A percentile compares a stretch with the other conserved stretches of the same genome.
Evolutionary conservation across 805 yeast species (phyloP).

Genomic region (Torulaspora microellipsoides): DNA sequence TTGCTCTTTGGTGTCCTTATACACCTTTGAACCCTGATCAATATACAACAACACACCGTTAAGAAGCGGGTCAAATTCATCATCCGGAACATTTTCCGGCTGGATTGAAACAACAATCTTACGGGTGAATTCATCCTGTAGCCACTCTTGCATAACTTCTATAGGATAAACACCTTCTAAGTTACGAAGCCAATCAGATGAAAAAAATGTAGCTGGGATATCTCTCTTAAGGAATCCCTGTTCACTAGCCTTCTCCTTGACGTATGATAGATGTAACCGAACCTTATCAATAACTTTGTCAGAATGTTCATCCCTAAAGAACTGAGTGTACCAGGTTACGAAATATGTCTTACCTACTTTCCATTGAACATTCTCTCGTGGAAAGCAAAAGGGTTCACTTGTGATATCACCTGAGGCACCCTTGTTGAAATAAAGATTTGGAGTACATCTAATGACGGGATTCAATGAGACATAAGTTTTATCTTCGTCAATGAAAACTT

Average conservation of each 20-base stretch:
- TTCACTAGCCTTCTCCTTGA: slow-evolving; percentile 50
- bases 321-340: slow-evolving; percentile 74
- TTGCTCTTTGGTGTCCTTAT: slow-evolving; percentile 41
- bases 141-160: slow-evolving; percentile 59
- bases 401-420: slow-evolving; percentile 51
- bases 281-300: slow-evolving; percentile 53
- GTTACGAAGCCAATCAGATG: slow-evolving; percentile 67
- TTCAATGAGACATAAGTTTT: slow-evolving; percentile 64
- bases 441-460: slow-evolving; percentile 83
- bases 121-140: slow-evolving; percentile 48
- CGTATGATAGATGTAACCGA: slow-evolving; percentile 59
- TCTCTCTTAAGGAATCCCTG: slow-evolving; percentile 54
- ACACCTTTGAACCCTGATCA: slow-evolving; percentile 40
- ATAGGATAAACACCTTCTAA: slow-evolving; percentile 62
- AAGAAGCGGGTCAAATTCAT: slow-evolving; percentile 53
- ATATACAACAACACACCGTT: slow-evolving; percentile 49
- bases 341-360: slow-evolving; percentile 63
- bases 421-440: slow-evolving; percentile 62
- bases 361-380: slow-evolving; percentile 55
- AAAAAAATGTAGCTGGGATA: slow-evolving; percentile 47
- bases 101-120: slow-evolving; percentile 66
- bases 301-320: slow-evolving; percentile 40
- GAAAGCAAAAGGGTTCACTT: slow-evolving; percentile 85
- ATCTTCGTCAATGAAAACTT: slow-evolving; percentile 58
- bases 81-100: slow-evolving; percentile 61